Evolutionary conservation across 106 monocot species (phyloP).

Genomic region (Platanthera guangdongensis): DNA sequence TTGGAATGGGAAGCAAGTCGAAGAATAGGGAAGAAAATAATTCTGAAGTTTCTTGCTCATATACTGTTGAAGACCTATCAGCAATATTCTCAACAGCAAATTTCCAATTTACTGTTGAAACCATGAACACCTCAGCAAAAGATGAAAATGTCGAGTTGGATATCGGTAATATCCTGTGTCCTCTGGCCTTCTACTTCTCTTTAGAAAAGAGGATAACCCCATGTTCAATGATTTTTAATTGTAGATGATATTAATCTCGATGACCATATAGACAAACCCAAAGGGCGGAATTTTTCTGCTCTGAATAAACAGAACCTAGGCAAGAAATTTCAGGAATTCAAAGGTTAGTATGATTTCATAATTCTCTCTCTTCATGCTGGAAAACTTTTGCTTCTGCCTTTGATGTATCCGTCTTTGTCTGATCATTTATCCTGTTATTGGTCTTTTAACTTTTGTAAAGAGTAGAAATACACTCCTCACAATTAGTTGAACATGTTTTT

Average conservation of each 20-base stretch:
- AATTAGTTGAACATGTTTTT: neutral
- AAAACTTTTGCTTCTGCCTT: neutral
- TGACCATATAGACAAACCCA: constrained; percentile 40
- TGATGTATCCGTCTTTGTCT: neutral
- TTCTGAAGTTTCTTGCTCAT: constrained; percentile 17
- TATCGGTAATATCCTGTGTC: constrained; percentile 34
- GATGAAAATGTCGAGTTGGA: constrained; percentile 38
- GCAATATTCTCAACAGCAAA: constrained; percentile 40
- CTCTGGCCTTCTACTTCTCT: constrained; percentile 4
- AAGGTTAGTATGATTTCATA: constrained; percentile 29
- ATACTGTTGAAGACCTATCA: constrained; percentile 31
- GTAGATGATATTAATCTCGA: constrained; percentile 66
- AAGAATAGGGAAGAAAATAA: constrained; percentile 29
- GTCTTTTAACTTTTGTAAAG: neutral
- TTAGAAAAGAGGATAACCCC: neutral
- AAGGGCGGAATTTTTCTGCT: constrained; percentile 37
- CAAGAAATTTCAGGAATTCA: constrained; percentile 45
- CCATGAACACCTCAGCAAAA: constrained; percentile 15
- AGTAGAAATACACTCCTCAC: neutral
- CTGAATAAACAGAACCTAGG: constrained; percentile 49
- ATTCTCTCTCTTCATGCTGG: neutral
- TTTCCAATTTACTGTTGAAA: constrained; percentile 22
- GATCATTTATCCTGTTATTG: neutral
- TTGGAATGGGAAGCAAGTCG: constrained; percentile 46
- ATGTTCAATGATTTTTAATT: constrained; percentile 7